phyloP scores from a whole-genome alignment of 2,329 filamentous ascomycete genomes.

The Zymoseptoria brevis region DNA sequence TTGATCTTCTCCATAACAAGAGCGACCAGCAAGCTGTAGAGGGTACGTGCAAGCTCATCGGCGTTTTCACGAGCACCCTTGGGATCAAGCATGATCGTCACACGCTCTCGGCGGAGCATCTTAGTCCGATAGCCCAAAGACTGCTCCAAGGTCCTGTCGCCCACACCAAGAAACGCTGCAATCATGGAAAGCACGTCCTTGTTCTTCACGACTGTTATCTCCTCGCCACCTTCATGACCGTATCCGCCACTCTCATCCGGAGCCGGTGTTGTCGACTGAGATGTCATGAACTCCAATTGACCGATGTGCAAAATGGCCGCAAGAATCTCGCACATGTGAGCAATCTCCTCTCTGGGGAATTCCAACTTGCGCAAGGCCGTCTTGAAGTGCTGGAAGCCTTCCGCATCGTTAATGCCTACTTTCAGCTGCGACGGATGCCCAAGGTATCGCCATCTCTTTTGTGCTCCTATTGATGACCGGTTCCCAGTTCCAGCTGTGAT shows the following conservation, averaged over 20 bases:
- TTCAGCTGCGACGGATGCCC: conserved; percentile 95
- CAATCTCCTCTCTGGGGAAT: conserved; percentile 87
- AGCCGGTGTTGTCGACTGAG: conserved; percentile 66
- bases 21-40: conserved; percentile 89
- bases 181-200: conserved; percentile 80
- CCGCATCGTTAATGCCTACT: conserved; percentile 89
- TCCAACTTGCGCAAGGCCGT: conserved; percentile 88
- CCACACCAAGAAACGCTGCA: conserved; percentile 89
- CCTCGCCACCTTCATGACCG: conserved; percentile 87
- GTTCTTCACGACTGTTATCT: conserved; percentile 81
- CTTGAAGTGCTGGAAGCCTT: conserved; percentile 97
- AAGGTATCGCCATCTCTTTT: conserved; percentile 90
- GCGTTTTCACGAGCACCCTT: conserved; percentile 83
- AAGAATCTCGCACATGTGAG: conserved; percentile 91
- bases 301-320: conserved; percentile 95
- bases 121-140: conserved; percentile 94
- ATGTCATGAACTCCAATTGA: conserved; percentile 85
- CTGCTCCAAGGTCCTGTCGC: conserved; percentile 70
- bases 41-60: conserved; percentile 83
- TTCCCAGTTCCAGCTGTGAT: conserved; percentile 49
- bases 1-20: conserved; percentile 93
- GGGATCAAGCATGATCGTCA: conserved; percentile 97
- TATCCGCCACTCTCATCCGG: conserved; percentile 93
- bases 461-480: conserved; percentile 48
- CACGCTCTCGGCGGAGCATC: conserved; percentile 88